Percentiles rank a stretch among this genome's conserved stretches.
phyloP scores from a whole-genome alignment of 2,329 filamentous ascomycete genomes.

The Pestalotiopsis sp. region DNA sequence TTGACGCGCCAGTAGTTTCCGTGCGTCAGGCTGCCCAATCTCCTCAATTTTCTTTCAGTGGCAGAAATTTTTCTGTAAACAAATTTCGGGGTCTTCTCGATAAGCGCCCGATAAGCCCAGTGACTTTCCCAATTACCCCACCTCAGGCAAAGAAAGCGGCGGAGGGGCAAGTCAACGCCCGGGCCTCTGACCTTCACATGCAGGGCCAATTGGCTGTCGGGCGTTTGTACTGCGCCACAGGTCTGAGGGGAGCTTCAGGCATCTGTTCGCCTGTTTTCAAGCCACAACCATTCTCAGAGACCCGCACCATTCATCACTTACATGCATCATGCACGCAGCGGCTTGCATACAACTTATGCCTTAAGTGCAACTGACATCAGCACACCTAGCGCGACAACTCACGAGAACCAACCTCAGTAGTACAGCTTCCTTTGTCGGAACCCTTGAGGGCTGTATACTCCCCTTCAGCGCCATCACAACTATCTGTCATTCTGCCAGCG shows the following conservation, averaged over 20 bases:
- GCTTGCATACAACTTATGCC: no score
- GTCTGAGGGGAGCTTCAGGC: background rate
- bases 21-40: slow-evolving; percentile 14
- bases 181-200: background rate
- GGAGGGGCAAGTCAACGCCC: slow-evolving; percentile 1
- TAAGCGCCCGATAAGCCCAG: slow-evolving; percentile 12
- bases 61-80: slow-evolving; percentile 13
- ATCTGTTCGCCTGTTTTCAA: background rate
- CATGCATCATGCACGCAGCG: no score
- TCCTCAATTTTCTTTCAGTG: slow-evolving; percentile 8
- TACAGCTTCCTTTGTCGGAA: no score
- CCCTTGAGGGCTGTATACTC: background rate
- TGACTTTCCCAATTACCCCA: slow-evolving; percentile 3
- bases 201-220: background rate
- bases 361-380: no score
- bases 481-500: background rate
- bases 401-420: no score
- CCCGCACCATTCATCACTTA: background rate
- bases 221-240: background rate
- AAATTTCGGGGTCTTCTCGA: slow-evolving; percentile 14
- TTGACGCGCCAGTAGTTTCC: background rate
- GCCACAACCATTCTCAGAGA: background rate
- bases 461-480: background rate
- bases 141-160: background rate
- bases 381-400: no score